These are phyloP conservation scores for Pythium aphanidermatum DNA, from an alignment of 352 stramenopile species.

Conservation along the genomic window DNA sequence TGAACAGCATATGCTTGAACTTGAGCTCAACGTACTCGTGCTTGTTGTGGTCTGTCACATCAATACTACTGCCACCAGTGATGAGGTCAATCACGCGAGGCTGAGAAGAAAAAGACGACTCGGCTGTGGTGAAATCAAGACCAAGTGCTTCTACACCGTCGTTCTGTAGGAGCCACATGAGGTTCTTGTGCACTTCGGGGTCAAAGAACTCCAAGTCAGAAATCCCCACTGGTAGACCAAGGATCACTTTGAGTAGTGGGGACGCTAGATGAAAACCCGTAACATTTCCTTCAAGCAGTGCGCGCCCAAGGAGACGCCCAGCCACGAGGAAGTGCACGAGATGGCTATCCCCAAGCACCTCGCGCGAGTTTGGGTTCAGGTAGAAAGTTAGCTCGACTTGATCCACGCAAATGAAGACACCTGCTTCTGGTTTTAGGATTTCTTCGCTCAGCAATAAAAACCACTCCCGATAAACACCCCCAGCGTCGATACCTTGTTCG, in stretches of 20 bases:
- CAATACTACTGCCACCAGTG: constrained; percentile 43
- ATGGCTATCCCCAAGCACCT: constrained; percentile 43
- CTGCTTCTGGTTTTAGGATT: constrained; percentile 27
- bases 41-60: constrained; percentile 93
- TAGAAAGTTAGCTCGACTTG: constrained; percentile 41
- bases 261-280: constrained; percentile 91
- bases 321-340: constrained; percentile 49
- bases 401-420: constrained; percentile 38
- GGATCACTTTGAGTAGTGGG: constrained; percentile 96
- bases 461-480: constrained; percentile 74
- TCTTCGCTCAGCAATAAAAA: constrained; percentile 54
- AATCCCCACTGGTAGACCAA: constrained; percentile 92
- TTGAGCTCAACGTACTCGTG: constrained; percentile 89
- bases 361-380: constrained; percentile 24
- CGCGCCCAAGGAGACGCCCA: constrained; percentile 50
- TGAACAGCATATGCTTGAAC: constrained; percentile 87
- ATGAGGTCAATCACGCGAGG: constrained; percentile 40
- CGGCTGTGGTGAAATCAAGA: constrained; percentile 40
- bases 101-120: background rate
- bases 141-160: constrained; percentile 40
- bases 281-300: constrained; percentile 85
- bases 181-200: constrained; percentile 40
- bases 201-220: constrained; percentile 86
- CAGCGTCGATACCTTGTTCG: constrained; percentile 66
- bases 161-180: constrained; percentile 50